A percentile compares a stretch with the other conserved stretches of the same genome.
These are phyloP conservation scores for Cephaloascus albidus DNA, from an alignment of 805 yeast species.

Conservation along the genomic window DNA sequence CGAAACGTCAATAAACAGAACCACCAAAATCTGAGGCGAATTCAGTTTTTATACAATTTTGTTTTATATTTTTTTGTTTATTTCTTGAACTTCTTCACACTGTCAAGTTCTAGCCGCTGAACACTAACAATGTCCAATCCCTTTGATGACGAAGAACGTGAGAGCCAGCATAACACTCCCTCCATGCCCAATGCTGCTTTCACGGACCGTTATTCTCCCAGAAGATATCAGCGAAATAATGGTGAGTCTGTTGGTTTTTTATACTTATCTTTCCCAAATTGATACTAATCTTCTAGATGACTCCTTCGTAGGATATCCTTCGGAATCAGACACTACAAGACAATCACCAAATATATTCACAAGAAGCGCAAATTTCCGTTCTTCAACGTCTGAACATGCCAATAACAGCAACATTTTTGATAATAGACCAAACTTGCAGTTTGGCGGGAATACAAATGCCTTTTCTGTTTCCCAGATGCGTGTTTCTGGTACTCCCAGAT, in stretches of 20 bases:
- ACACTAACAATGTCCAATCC: constrained; percentile 17
- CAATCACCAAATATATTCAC: constrained; percentile 36
- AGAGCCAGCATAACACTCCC: constrained; percentile 8
- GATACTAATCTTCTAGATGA: constrained; percentile 7
- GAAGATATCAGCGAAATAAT: constrained; percentile 19
- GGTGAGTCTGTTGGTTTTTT: too few species aligned
- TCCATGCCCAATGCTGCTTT: constrained; percentile 28
- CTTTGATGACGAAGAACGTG: constrained; percentile 14
- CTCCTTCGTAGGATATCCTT: constrained; percentile 20
- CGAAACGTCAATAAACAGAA: too few species aligned
- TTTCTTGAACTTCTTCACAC: background rate
- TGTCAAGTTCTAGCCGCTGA: background rate
- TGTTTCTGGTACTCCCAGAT: constrained; percentile 41
- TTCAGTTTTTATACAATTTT: background rate
- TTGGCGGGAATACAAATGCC: background rate
- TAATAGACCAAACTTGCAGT: constrained; percentile 18
- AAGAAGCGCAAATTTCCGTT: constrained; percentile 17
- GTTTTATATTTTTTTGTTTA: background rate
- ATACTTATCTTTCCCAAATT: too few species aligned
- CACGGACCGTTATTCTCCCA: constrained; percentile 27
- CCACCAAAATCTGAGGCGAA: too few species aligned
- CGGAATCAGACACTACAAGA: constrained; percentile 14
- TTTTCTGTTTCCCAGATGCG: background rate
- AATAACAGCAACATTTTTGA: constrained; percentile 9
- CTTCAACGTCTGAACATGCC: constrained; percentile 7